phyloP scores from a whole-genome alignment of 805 yeast genomes.

The Schwanniomyces vanrijiae region DNA sequence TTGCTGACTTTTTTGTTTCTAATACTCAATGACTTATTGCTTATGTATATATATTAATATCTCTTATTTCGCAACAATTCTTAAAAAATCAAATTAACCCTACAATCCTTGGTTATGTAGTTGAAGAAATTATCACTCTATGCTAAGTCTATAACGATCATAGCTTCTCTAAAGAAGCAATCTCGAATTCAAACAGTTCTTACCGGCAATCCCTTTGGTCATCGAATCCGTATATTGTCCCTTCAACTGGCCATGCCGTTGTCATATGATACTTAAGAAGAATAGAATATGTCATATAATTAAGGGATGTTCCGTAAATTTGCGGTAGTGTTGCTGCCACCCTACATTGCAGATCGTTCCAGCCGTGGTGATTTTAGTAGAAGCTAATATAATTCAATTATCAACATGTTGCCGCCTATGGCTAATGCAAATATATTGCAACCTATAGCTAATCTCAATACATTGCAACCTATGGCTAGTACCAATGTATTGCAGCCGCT shows the following conservation, averaged over 20 bases:
- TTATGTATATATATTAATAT: background rate
- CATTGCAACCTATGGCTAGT: too few relatives aligned
- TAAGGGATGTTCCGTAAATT: too few relatives aligned
- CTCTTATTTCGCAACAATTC: background rate
- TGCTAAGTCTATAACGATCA: too few relatives aligned
- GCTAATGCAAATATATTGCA: too few relatives aligned
- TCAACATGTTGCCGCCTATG: too few relatives aligned
- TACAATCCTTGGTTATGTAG: too few relatives aligned
- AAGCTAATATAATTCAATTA: background rate
- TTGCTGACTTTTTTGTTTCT: conserved; percentile 9
- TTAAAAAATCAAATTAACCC: too few relatives aligned
- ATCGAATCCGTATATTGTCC: background rate
- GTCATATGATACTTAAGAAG: background rate
- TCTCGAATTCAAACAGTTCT: background rate
- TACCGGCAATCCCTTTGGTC: background rate
- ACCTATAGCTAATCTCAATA: too few relatives aligned
- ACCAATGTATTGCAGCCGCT: background rate
- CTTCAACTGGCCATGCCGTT: background rate
- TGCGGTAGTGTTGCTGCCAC: background rate
- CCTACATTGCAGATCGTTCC: background rate
- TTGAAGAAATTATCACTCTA: too few relatives aligned
- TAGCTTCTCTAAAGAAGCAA: background rate
- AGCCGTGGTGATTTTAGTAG: background rate
- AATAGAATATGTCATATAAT: too few relatives aligned
- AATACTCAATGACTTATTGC: background rate